A percentile compares a stretch with the other conserved stretches of the same genome.
These are phyloP conservation scores for Candida vaughaniae DNA, from an alignment of 805 yeast species.

Conservation along the genomic window DNA sequence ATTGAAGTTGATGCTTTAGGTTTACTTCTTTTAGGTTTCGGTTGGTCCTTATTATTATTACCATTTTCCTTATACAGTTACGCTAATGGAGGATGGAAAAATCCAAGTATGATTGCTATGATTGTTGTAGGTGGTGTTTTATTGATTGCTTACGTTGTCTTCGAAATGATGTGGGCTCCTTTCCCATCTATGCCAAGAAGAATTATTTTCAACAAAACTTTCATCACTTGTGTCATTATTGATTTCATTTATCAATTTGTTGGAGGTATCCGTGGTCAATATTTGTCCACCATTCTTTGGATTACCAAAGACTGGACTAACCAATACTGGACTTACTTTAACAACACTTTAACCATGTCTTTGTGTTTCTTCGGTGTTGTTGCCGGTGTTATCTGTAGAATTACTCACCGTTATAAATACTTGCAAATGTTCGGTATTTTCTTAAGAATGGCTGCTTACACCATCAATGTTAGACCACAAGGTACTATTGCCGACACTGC, in stretches of 20 bases:
- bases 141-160: conserved; percentile 30
- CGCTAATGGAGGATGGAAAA: conserved; percentile 33
- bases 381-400: conserved; percentile 33
- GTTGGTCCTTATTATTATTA: conserved; percentile 35
- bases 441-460: conserved; percentile 31
- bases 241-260: conserved; percentile 32
- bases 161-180: conserved; percentile 35
- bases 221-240: conserved; percentile 30
- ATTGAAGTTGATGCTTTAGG: conserved; percentile 41
- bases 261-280: conserved; percentile 25
- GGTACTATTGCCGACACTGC: conserved; percentile 25
- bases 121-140: conserved; percentile 37
- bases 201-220: conserved; percentile 32
- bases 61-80: conserved; percentile 36
- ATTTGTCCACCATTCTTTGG: conserved; percentile 33
- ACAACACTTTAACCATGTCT: conserved; percentile 36
- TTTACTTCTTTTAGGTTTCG: conserved; percentile 35
- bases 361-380: conserved; percentile 38
- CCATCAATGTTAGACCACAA: conserved; percentile 17
- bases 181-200: conserved; percentile 38
- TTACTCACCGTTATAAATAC: conserved; percentile 35
- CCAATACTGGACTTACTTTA: conserved; percentile 36
- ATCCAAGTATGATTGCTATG: conserved; percentile 45
- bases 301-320: conserved; percentile 29
- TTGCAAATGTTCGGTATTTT: conserved; percentile 31